Evolutionary conservation across 441 rosid species (phyloP).

Genomic region (Populus hybrid): DNA sequence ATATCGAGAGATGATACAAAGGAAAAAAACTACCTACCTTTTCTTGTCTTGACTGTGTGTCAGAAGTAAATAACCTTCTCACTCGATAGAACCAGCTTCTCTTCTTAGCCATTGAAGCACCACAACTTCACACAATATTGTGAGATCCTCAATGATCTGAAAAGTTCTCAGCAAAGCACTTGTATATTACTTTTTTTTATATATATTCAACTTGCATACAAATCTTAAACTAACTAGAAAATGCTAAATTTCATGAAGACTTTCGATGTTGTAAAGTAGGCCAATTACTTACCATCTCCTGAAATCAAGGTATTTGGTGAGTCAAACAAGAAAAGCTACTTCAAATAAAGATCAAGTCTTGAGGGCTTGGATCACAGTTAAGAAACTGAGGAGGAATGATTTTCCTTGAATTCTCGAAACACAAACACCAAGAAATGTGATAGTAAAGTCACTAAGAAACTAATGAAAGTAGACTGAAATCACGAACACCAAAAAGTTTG

Average conservation of each 20-base stretch:
- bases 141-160: background rate
- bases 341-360: slow-evolving; percentile 17
- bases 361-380: slow-evolving; percentile 16
- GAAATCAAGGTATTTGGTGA: slow-evolving; percentile 23
- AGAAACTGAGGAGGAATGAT: slow-evolving; percentile 12
- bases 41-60: slow-evolving; percentile 40
- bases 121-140: slow-evolving; percentile 29
- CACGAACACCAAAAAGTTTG: slow-evolving; percentile 24
- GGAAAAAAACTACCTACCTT: slow-evolving; percentile 41
- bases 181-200: background rate
- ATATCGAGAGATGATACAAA: background rate
- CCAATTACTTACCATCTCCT: slow-evolving; percentile 31
- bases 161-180: background rate
- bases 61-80: slow-evolving; percentile 64
- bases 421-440: slow-evolving; percentile 23
- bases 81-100: slow-evolving; percentile 64
- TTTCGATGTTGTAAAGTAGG: slow-evolving; percentile 2
- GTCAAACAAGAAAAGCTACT: slow-evolving; percentile 21
- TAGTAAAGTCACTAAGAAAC: background rate
- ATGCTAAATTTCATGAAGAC: slow-evolving; percentile 14
- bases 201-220: background rate
- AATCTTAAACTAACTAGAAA: slow-evolving; percentile 1
- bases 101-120: slow-evolving; percentile 63
- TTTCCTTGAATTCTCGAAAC: slow-evolving; percentile 23
- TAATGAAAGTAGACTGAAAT: slow-evolving; percentile 5